A percentile compares a stretch with the other conserved stretches of the same genome.
Conservation (phyloP, 2,329 filamentous ascomycete genomes). For the Catunica adiposa region DNA sequence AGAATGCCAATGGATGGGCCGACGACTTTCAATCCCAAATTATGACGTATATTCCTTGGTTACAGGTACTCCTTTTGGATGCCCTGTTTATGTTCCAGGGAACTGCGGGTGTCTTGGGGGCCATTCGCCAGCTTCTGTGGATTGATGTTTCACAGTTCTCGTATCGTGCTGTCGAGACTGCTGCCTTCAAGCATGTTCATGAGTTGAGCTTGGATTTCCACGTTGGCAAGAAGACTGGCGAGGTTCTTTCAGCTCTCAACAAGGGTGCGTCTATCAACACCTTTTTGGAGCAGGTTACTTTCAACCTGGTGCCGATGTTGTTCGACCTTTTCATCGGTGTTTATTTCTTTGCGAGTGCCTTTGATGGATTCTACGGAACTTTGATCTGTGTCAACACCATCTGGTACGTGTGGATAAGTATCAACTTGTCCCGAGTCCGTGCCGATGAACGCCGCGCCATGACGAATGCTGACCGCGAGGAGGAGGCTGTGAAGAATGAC, state of each 20-base stretch:
- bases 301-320: constrained; percentile 88
- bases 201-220: constrained; percentile 91
- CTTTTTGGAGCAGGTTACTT: constrained; percentile 91
- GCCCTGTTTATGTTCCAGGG: constrained; percentile 50
- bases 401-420: constrained; percentile 90
- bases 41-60: constrained; percentile 45
- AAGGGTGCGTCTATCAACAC: constrained; percentile 94
- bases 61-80: constrained; percentile 28
- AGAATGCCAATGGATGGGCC: constrained; percentile 30
- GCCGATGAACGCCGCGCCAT: constrained; percentile 82
- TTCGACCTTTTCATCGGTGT: constrained; percentile 78
- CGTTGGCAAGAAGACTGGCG: constrained; percentile 86
- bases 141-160: constrained; percentile 95
- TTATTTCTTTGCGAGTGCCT: constrained; percentile 58
- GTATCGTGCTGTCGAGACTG: constrained; percentile 82
- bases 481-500: constrained; percentile 96
- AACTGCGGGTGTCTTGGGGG: constrained; percentile 71
- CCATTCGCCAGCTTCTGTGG: constrained; percentile 71
- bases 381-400: constrained; percentile 84
- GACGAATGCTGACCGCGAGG: constrained; percentile 86
- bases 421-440: constrained; percentile 86
- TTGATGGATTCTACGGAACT: constrained; percentile 46
- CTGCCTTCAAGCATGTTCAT: constrained; percentile 94
- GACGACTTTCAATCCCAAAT: constrained; percentile 18
- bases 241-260: constrained; percentile 86